Evolutionary conservation across 306 rosid species (phyloP).

Genomic region (Prunus dulcis): DNA sequence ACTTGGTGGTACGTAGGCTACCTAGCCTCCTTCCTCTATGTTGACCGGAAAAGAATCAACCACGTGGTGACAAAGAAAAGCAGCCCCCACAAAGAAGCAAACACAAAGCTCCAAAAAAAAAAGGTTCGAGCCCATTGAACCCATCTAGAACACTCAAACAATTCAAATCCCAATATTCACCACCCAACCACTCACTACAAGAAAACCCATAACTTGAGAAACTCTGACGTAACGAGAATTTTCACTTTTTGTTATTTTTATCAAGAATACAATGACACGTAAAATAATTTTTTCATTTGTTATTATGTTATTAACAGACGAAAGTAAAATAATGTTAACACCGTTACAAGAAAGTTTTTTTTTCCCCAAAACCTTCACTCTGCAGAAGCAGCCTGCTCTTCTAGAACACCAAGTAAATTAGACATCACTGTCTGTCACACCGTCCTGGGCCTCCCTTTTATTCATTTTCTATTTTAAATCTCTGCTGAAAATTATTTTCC

Average conservation of each 20-base stretch:
- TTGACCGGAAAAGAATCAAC: conserved; percentile 12
- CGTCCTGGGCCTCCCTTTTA: not conserved
- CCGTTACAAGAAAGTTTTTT: too few species aligned
- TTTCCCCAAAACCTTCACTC: too few species aligned
- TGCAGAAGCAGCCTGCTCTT: conserved; percentile 26
- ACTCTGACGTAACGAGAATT: too few species aligned
- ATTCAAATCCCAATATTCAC: not conserved
- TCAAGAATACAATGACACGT: too few species aligned
- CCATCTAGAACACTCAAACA: conserved; percentile 26
- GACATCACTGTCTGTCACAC: not conserved
- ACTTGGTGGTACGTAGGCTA: not conserved
- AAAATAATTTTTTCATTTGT: too few species aligned
- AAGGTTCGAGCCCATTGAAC: not conserved
- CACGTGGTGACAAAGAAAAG: conserved; percentile 28
- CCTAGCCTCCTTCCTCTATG: not conserved
- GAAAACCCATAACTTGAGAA: too few species aligned
- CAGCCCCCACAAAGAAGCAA: conserved; percentile 21
- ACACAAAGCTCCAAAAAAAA: not conserved
- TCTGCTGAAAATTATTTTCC: not conserved
- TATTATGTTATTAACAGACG: too few species aligned
- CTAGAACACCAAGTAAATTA: conserved; percentile 39
- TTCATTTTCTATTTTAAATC: not conserved
- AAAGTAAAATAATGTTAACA: too few species aligned
- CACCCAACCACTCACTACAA: not conserved
- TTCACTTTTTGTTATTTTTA: too few species aligned